Conservation (phyloP, 208 protist genomes). For the Acanthamoeba healyi region DNA sequence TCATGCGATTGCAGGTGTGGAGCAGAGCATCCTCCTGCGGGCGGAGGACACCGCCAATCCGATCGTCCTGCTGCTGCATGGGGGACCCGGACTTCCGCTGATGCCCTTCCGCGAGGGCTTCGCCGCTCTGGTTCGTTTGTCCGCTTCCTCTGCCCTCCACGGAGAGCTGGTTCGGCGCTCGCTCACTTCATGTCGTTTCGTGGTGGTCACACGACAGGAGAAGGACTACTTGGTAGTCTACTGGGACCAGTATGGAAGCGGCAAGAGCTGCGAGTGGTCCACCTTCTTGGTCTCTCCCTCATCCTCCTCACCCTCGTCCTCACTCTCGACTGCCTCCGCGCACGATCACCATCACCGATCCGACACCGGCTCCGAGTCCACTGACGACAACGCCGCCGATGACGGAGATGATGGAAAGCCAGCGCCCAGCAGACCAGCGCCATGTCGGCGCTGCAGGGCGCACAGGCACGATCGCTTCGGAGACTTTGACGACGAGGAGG, state of each 20-base stretch:
- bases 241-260: conserved; percentile 43
- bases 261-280: conserved; percentile 47
- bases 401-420: too few species aligned
- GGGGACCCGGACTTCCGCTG: conserved; percentile 16
- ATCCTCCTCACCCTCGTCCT: background rate
- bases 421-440: background rate
- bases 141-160: too few species aligned
- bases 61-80: conserved; percentile 40
- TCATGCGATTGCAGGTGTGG: background rate
- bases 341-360: background rate
- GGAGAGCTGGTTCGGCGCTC: too few species aligned
- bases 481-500: background rate
- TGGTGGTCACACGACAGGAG: conserved; percentile 11
- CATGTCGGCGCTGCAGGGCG: background rate
- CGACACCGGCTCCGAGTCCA: background rate
- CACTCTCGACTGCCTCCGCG: background rate
- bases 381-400: background rate
- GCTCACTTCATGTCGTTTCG: background rate
- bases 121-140: background rate
- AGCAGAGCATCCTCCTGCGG: conserved; percentile 3
- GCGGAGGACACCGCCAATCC: conserved; percentile 3
- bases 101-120: conserved; percentile 11
- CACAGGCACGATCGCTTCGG: background rate
- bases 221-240: conserved; percentile 40
- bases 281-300: background rate